Base-by-base conservation (phyloP, 2,329 filamentous ascomycete species). In the Colletotrichum trifolii region DNA sequence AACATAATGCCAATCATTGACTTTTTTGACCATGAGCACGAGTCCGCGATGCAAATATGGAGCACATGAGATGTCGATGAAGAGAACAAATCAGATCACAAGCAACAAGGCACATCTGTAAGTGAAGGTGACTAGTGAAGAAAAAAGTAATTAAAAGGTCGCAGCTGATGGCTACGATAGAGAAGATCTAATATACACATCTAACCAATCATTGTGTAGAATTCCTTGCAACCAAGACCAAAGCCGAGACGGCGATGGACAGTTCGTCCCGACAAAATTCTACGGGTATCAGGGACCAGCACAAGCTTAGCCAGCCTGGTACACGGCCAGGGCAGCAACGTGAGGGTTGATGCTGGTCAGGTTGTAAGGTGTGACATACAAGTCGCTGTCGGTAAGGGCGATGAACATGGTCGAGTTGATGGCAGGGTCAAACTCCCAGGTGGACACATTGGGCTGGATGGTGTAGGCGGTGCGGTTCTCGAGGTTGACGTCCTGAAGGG, bases 371-470 rank as follows among this genome's bases (percentile, higher is more conserved):
- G 92, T 94, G 3, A 94, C 83, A 66, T 82, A 88, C 0, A 89
- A 69, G 68, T 94, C 85, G 0, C 76, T 73, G 71, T 95, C 92
- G 0, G 92, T 95, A 10, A 97, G 73, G 0, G 88, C 90, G 50
- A 96, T 79, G 73, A 95, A 96, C 77, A 94, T 91, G 4, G 93
- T 96, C 0, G 87, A 90, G 69, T 96, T 96, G 54, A 91, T 82
- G 2, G 87, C 86, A 0, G 89, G 89, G 60, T 94, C 89, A 1
- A 87, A 86, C 64, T 84, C 81, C 73, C 84, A 96, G 0, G 91
- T 90, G 42, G 86, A 85, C 7, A 85, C 81, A 69, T 91, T 86
- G 1, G 92, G 93, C 81, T 96, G 92, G 67, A 89, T 87, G 0
- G 92, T 93, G 73, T 82, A 90, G 0, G 89, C 91, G 3, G 79